These are phyloP conservation scores for Schizochytrium sp. DNA, from an alignment of 108 stramenopile species.

Conservation along the genomic window DNA sequence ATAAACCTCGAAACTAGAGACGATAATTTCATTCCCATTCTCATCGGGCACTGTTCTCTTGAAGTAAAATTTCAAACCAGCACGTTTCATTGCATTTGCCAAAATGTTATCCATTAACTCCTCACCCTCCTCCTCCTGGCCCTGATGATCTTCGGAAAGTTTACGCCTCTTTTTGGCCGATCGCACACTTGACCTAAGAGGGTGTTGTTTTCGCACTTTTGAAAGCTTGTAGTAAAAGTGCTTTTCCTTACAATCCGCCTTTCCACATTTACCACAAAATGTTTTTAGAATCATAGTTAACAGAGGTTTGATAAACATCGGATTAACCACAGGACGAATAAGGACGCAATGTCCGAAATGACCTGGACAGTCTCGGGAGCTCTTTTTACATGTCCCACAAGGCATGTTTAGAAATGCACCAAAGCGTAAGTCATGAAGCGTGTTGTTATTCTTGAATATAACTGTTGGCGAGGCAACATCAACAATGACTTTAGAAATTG, in stretches of 20 bases:
- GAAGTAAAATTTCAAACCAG: neutral
- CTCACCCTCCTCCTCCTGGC: too few species aligned
- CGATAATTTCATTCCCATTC: neutral
- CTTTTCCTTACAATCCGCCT: neutral
- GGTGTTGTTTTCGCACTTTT: too few species aligned
- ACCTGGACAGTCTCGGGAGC: neutral
- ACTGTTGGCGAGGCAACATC: neutral
- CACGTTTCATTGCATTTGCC: neutral
- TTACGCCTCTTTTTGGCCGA: neutral
- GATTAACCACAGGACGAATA: neutral
- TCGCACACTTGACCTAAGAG: neutral
- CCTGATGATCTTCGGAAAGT: too few species aligned
- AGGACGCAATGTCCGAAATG: conserved; percentile 17
- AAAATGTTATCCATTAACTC: too few species aligned
- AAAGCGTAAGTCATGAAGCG: conserved; percentile 34
- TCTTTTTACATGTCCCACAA: neutral
- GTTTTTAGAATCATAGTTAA: neutral
- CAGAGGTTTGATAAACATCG: neutral
- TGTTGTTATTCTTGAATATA: neutral
- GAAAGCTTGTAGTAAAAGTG: neutral
- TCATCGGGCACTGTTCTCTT: neutral
- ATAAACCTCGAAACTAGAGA: neutral
- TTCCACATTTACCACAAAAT: neutral
- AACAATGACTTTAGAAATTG: neutral
- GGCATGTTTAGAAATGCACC: conserved; percentile 1